Conservation (phyloP, 2,329 filamentous ascomycete species). For the Penicillium sumatraense region DNA sequence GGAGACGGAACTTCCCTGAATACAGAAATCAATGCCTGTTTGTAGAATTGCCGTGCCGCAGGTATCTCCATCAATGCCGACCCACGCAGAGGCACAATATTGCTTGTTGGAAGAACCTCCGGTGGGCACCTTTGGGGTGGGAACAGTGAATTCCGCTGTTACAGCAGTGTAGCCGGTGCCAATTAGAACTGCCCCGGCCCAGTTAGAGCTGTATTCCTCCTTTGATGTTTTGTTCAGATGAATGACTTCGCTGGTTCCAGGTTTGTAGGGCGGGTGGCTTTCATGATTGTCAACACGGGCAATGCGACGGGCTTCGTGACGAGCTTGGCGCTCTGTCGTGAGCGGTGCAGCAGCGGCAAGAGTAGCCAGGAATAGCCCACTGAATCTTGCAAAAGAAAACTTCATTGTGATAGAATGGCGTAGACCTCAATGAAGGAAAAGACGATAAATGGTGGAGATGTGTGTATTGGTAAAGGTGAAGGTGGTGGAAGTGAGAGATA, state of each 20-base stretch:
- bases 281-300: slow-evolving; percentile 30
- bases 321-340: slow-evolving; percentile 47
- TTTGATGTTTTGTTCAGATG: slow-evolving; percentile 44
- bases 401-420: slow-evolving; percentile 54
- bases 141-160: slow-evolving; percentile 58
- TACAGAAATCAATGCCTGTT: slow-evolving; percentile 60
- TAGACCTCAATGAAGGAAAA: slow-evolving; percentile 27
- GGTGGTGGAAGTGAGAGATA: too few species aligned
- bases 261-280: slow-evolving; percentile 37
- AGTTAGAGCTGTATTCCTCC: slow-evolving; percentile 59
- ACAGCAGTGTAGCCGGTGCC: slow-evolving; percentile 58
- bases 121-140: slow-evolving; percentile 48
- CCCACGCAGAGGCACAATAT: slow-evolving; percentile 59
- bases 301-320: slow-evolving; percentile 29
- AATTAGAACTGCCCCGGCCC: slow-evolving; percentile 62
- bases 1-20: slow-evolving; percentile 44
- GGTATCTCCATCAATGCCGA: slow-evolving; percentile 63
- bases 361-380: slow-evolving; percentile 48
- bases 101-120: slow-evolving; percentile 37
- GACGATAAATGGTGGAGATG: too few species aligned
- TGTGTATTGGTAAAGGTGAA: too few species aligned
- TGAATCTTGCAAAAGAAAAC: slow-evolving; percentile 44
- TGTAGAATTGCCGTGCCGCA: slow-evolving; percentile 59
- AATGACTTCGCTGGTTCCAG: slow-evolving; percentile 31
- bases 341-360: slow-evolving; percentile 54